phyloP scores from a whole-genome alignment of 306 rosid genomes.

The Luffa acutangula region DNA sequence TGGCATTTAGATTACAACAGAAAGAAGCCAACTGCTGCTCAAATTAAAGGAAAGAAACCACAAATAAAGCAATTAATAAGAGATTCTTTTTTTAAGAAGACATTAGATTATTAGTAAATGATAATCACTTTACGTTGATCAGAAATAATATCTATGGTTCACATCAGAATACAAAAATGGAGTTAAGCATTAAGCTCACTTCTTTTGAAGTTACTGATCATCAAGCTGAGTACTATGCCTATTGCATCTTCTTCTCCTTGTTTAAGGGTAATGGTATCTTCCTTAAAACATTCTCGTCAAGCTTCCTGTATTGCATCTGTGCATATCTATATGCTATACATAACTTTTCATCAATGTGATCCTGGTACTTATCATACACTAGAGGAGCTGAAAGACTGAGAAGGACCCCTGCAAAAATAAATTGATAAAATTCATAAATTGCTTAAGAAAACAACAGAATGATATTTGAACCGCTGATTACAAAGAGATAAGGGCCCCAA shows the following conservation, averaged over 20 bases:
- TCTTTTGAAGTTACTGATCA: constrained; percentile 7
- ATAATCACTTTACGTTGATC: neutral
- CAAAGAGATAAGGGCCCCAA: constrained; percentile 2
- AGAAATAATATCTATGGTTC: neutral
- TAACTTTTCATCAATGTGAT: constrained; percentile 50
- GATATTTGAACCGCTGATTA: neutral
- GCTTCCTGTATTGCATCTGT: constrained; percentile 41
- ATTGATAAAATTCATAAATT: neutral
- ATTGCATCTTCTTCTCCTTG: constrained; percentile 81
- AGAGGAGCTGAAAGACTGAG: constrained; percentile 77
- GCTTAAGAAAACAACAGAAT: neutral
- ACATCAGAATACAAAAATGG: neutral
- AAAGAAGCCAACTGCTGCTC: neutral
- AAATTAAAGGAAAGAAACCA: neutral
- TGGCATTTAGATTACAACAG: neutral
- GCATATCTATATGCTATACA: constrained; percentile 26
- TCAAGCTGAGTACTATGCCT: constrained; percentile 31
- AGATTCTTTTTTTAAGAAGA: neutral
- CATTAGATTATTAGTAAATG: neutral
- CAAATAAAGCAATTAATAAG: neutral
- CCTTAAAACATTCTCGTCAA: constrained; percentile 41
- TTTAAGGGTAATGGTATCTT: constrained; percentile 44
- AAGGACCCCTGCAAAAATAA: constrained; percentile 48
- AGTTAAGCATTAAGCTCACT: constrained; percentile 4
- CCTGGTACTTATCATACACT: constrained; percentile 80